Percentiles rank a stretch among this genome's conserved stretches.
Conservation (phyloP, 2,329 filamentous ascomycete genomes). For the Coniochaeta sp. region DNA sequence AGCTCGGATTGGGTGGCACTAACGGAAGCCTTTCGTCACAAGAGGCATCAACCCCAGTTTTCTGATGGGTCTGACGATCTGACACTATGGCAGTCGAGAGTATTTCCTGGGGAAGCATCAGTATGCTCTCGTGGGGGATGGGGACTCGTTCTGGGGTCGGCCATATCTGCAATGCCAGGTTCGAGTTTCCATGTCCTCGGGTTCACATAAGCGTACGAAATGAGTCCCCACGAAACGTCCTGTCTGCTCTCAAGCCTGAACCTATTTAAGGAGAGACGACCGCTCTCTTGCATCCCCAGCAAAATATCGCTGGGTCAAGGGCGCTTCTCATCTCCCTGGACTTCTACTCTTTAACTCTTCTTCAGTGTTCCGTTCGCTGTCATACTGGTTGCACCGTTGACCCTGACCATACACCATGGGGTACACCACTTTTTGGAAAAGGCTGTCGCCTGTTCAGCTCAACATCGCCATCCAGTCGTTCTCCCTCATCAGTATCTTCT, state of each 20-base stretch:
- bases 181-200: background rate
- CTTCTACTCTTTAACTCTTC: too few relatives aligned
- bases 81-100: slow-evolving; percentile 8
- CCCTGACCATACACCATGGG: slow-evolving; percentile 26
- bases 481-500: slow-evolving; percentile 24
- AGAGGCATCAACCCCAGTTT: background rate
- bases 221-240: too few relatives aligned
- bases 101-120: background rate
- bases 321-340: background rate
- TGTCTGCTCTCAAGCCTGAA: background rate
- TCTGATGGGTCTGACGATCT: background rate
- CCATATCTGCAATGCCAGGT: background rate
- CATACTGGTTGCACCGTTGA: background rate
- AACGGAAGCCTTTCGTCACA: background rate
- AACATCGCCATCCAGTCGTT: slow-evolving; percentile 27
- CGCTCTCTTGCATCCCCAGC: background rate
- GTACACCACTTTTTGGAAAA: slow-evolving; percentile 33
- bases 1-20: too few relatives aligned
- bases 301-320: background rate
- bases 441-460: slow-evolving; percentile 31
- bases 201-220: background rate
- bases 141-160: slow-evolving; percentile 1
- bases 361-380: background rate
- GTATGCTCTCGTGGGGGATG: background rate
- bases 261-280: background rate